These are phyloP conservation scores for Nakataea oryzae DNA, from an alignment of 2,329 filamentous ascomycete species.

Conservation along the genomic window DNA sequence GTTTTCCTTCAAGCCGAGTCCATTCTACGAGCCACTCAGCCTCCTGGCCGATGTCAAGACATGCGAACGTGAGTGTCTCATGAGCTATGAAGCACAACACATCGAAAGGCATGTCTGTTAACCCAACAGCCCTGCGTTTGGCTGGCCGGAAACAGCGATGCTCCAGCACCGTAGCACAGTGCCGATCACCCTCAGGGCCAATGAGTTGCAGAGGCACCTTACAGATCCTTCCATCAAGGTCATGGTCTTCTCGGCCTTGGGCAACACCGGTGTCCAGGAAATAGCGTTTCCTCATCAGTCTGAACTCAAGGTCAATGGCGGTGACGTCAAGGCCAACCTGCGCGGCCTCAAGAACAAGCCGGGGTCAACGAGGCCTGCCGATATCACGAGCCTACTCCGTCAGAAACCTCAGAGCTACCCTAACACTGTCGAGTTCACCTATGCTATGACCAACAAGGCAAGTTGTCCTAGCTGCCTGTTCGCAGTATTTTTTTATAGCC, in stretches of 20 bases:
- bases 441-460: slow-evolving; percentile 83
- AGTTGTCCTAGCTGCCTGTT: slow-evolving; percentile 4
- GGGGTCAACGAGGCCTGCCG: slow-evolving; percentile 85
- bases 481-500: background rate
- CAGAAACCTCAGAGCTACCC: slow-evolving; percentile 56
- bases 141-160: slow-evolving; percentile 32
- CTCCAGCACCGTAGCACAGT: slow-evolving; percentile 42
- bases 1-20: slow-evolving; percentile 55
- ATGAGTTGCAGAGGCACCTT: slow-evolving; percentile 43
- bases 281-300: slow-evolving; percentile 87
- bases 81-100: background rate
- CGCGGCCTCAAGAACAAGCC: slow-evolving; percentile 94
- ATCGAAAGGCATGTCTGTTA: background rate
- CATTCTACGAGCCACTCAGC: slow-evolving; percentile 68
- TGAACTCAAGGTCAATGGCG: slow-evolving; percentile 81
- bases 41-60: slow-evolving; percentile 54
- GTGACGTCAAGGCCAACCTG: slow-evolving; percentile 85
- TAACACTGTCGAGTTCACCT: slow-evolving; percentile 78
- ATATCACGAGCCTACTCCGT: slow-evolving; percentile 71
- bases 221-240: slow-evolving; percentile 55
- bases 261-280: slow-evolving; percentile 56
- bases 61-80: slow-evolving; percentile 57
- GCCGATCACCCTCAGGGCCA: slow-evolving; percentile 29
- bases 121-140: background rate
- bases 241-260: slow-evolving; percentile 74